Evolutionary conservation across 768 basidiomycete genomes (phyloP).

Genomic region (Lentinus tigrinus): DNA sequence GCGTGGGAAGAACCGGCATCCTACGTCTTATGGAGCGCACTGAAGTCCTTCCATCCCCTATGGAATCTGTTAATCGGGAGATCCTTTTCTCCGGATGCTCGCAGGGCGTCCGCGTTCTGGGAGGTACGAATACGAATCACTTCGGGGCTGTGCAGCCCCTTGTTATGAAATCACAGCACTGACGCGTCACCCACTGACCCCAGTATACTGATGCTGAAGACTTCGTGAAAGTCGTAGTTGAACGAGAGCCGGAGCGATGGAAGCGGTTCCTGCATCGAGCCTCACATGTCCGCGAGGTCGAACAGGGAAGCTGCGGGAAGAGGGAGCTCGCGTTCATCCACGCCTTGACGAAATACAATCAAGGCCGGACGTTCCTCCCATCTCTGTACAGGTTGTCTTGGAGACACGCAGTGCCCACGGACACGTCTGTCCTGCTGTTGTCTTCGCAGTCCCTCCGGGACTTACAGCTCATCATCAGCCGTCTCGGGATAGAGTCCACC

Average conservation of each 20-base stretch:
- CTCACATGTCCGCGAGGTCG: slow-evolving; percentile 4
- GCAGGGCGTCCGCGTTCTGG: slow-evolving; percentile 3
- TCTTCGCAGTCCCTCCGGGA: neutral
- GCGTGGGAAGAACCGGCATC: slow-evolving; percentile 7
- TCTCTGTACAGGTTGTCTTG: slow-evolving; percentile 1
- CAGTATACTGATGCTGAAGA: slow-evolving; percentile 4
- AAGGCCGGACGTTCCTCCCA: slow-evolving; percentile 2
- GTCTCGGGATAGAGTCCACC: neutral
- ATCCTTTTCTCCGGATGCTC: neutral
- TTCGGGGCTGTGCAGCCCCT: no score
- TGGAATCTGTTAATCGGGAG: slow-evolving; percentile 7
- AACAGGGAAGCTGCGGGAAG: neutral
- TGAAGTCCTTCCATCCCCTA: slow-evolving; percentile 3
- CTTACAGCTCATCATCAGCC: neutral
- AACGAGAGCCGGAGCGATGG: slow-evolving; percentile 3
- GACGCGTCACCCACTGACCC: neutral
- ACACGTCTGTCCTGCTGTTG: slow-evolving; percentile 1
- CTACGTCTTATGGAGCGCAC: slow-evolving; percentile 3
- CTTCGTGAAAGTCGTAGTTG: slow-evolving; percentile 1
- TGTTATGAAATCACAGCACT: no score
- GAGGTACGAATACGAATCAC: neutral
- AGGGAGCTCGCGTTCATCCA: slow-evolving; percentile 6
- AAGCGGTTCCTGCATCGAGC: slow-evolving; percentile 4
- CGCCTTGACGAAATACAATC: slow-evolving; percentile 3
- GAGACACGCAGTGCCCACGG: slow-evolving; percentile 1